A percentile compares a stretch with the other conserved stretches of the same genome.
These are phyloP conservation scores for Amesomyces nigricolor DNA, from an alignment of 2,329 filamentous ascomycete genomes.

Conservation along the genomic window DNA sequence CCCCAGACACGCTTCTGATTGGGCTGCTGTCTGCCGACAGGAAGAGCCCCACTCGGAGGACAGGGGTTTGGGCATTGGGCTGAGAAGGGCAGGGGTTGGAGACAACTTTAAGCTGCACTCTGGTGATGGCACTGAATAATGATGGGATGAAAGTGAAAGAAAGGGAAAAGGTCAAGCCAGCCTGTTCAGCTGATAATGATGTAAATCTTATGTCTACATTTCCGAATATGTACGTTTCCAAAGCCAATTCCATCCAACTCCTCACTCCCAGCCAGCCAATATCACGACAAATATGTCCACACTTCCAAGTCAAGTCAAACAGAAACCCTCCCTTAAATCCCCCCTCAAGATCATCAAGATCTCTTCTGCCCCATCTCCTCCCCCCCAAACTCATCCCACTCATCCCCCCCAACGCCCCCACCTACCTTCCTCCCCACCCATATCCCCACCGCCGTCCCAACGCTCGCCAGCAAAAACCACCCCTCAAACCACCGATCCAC, in stretches of 20 bases:
- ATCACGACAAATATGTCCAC: too few species aligned
- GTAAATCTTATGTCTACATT: too few species aligned
- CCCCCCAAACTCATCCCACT: constrained; percentile 54
- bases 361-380: constrained; percentile 70
- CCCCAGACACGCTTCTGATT: background rate
- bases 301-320: too few species aligned
- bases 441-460: constrained; percentile 63
- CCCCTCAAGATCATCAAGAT: constrained; percentile 39
- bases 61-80: too few species aligned
- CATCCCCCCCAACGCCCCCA: constrained; percentile 41
- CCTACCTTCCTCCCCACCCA: constrained; percentile 62
- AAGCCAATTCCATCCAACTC: too few species aligned
- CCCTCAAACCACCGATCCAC: constrained; percentile 83
- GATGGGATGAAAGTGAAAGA: background rate
- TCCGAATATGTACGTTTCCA: too few species aligned
- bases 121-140: too few species aligned
- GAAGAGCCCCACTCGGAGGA: too few species aligned
- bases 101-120: too few species aligned
- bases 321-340: too few species aligned
- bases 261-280: too few species aligned
- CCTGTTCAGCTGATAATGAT: too few species aligned
- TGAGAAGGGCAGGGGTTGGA: background rate
- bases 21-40: background rate
- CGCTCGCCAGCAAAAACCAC: constrained; percentile 70
- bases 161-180: background rate